Conservation (phyloP, 805 yeast species). For the Hanseniaspora thailandica region DNA sequence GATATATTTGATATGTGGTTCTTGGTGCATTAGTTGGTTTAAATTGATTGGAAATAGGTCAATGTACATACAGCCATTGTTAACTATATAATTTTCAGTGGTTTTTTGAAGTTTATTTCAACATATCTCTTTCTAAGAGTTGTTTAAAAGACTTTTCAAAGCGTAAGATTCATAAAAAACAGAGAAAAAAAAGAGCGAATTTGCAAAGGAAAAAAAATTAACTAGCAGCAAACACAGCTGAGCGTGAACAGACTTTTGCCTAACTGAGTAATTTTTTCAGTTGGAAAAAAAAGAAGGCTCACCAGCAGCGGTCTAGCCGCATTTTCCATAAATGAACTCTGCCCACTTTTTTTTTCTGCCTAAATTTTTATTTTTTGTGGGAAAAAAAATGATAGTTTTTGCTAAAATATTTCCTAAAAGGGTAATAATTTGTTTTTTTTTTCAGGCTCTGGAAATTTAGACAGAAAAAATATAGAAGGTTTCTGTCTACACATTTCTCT, state of each 20-base stretch:
- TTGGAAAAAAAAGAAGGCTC: no score
- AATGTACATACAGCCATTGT: slow-evolving; percentile 35
- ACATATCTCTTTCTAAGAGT: background rate
- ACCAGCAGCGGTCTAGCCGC: no score
- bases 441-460: background rate
- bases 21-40: background rate
- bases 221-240: no score
- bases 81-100: slow-evolving; percentile 24
- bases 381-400: background rate
- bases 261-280: background rate
- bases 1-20: background rate
- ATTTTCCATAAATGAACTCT: background rate
- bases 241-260: no score
- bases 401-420: background rate
- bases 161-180: background rate
- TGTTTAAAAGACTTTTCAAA: no score
- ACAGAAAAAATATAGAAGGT: background rate
- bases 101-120: slow-evolving; percentile 1
- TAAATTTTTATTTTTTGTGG: no score
- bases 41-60: background rate
- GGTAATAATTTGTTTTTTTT: background rate
- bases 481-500: background rate
- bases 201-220: background rate
- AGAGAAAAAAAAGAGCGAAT: background rate
- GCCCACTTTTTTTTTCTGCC: no score